Evolutionary conservation across 495 filamentous ascomycete species (phyloP).

Genomic region (Baudoinia panamericana): DNA sequence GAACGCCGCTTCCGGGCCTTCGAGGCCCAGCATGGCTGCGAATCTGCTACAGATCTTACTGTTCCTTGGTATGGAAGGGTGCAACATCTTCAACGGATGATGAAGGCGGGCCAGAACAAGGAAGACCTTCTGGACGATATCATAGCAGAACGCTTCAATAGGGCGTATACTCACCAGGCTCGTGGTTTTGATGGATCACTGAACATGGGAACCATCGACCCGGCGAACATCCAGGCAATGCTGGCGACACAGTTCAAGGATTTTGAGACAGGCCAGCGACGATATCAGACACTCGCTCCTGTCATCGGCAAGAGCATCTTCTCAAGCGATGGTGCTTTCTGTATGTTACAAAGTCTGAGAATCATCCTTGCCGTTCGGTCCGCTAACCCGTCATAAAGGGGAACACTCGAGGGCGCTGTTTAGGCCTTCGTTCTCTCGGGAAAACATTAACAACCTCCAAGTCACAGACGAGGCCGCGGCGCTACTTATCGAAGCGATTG

Average conservation of each 20-base stretch:
- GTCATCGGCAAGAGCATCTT: constrained; percentile 54
- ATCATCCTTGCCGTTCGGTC: constrained; percentile 32
- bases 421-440: constrained; percentile 40
- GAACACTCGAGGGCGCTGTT: constrained; percentile 40
- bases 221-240: constrained; percentile 42
- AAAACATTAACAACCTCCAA: constrained; percentile 34
- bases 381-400: not conserved
- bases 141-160: constrained; percentile 1
- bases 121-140: constrained; percentile 15
- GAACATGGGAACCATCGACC: constrained; percentile 34
- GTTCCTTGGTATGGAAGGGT: constrained; percentile 1
- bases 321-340: constrained; percentile 52
- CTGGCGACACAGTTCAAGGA: constrained; percentile 42
- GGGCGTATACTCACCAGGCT: not conserved
- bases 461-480: constrained; percentile 18
- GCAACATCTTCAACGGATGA: not conserved
- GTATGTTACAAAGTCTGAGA: constrained; percentile 48
- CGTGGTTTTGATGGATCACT: constrained; percentile 2
- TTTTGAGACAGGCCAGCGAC: constrained; percentile 14
- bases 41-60: constrained; percentile 2
- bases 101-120: constrained; percentile 1
- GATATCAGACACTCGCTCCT: constrained; percentile 29
- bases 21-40: constrained; percentile 16
- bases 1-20: constrained; percentile 9
- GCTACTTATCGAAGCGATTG: constrained; percentile 20